phyloP scores from a whole-genome alignment of 352 stramenopile genomes.

The Globisporangium barbulae region DNA sequence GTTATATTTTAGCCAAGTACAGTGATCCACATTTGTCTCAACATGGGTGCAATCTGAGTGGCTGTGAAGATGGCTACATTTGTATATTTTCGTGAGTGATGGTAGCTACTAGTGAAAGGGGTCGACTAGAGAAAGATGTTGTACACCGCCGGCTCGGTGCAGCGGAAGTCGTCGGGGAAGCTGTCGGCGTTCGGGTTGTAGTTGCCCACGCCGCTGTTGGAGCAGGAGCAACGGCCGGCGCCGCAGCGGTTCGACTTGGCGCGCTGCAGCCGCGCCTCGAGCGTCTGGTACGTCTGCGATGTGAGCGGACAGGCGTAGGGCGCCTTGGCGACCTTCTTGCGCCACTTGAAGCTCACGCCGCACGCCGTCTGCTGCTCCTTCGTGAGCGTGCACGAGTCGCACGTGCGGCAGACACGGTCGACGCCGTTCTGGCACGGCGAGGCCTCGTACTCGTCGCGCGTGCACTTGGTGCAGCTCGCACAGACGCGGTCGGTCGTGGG shows the following conservation, averaged over 20 bases:
- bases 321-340: constrained; percentile 50
- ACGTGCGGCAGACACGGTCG: constrained; percentile 68
- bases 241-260: constrained; percentile 73
- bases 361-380: constrained; percentile 53
- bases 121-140: constrained; percentile 48
- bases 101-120: neutral
- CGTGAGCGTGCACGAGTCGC: constrained; percentile 69
- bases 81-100: neutral
- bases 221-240: constrained; percentile 68
- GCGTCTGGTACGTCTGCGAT: constrained; percentile 50
- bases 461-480: constrained; percentile 56
- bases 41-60: constrained; percentile 2
- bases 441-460: constrained; percentile 66
- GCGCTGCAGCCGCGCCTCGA: constrained; percentile 56
- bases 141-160: constrained; percentile 56
- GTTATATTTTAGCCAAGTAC: neutral
- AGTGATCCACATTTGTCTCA: neutral
- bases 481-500: constrained; percentile 60
- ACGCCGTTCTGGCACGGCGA: constrained; percentile 46
- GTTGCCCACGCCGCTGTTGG: constrained; percentile 61
- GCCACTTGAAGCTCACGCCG: constrained; percentile 54
- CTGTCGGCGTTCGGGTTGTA: constrained; percentile 69
- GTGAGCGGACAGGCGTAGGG: constrained; percentile 67
- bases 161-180: constrained; percentile 64
- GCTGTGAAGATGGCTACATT: constrained; percentile 1